These are phyloP conservation scores for Suillus lakei DNA, from an alignment of 768 basidiomycete species.

Conservation along the genomic window DNA sequence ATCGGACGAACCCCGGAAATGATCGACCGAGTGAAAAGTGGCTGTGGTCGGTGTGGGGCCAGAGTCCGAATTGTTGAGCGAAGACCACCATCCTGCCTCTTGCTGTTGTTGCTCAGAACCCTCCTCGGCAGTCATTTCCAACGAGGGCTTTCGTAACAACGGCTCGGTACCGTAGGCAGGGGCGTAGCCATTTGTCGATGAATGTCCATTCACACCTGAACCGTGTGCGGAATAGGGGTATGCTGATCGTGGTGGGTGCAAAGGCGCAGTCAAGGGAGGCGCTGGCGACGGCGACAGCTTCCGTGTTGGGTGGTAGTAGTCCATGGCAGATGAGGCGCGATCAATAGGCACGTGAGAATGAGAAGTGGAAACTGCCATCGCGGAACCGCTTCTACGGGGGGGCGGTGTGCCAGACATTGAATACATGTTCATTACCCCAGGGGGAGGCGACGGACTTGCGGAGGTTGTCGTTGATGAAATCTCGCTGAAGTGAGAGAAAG, in stretches of 20 bases:
- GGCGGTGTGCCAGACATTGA: constrained; percentile 42
- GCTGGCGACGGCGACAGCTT: constrained; percentile 57
- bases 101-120: constrained; percentile 42
- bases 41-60: constrained; percentile 70
- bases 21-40: constrained; percentile 62
- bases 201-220: constrained; percentile 25
- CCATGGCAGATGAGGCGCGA: constrained; percentile 80
- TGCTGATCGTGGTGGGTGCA: constrained; percentile 43
- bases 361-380: constrained; percentile 60
- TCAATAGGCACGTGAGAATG: constrained; percentile 60
- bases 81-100: constrained; percentile 67
- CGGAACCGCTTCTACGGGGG: constrained; percentile 69
- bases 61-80: constrained; percentile 43
- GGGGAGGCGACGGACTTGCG: constrained; percentile 77
- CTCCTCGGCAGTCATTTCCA: constrained; percentile 37
- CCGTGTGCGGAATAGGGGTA: constrained; percentile 35
- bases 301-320: constrained; percentile 58
- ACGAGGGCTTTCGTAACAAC: constrained; percentile 31
- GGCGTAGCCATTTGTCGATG: constrained; percentile 44
- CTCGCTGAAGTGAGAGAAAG: constrained; percentile 92
- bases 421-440: constrained; percentile 47
- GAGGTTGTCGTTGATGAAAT: constrained; percentile 85
- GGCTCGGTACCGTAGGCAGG: constrained; percentile 38
- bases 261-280: constrained; percentile 58
- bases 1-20: constrained; percentile 46